These are phyloP conservation scores for Leccinum angustisporum DNA, from an alignment of 1,284 basidiomycete species.

Conservation along the genomic window DNA sequence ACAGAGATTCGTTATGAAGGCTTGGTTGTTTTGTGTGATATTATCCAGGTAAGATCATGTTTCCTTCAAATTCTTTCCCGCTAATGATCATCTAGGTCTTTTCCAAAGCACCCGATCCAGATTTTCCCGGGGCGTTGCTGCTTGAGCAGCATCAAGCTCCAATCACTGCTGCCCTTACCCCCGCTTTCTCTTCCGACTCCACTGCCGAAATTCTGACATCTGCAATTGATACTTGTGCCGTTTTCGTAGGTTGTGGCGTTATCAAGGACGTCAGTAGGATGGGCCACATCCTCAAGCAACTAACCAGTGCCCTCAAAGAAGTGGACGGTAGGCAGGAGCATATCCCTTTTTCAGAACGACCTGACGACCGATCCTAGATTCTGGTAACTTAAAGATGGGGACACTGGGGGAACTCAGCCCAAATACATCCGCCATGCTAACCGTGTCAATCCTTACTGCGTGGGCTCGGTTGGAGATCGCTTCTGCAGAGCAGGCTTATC, in stretches of 20 bases:
- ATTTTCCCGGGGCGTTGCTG: conserved; percentile 86
- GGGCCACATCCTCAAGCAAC: conserved; percentile 87
- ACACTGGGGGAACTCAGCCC: conserved; percentile 87
- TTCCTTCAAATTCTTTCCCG: neutral
- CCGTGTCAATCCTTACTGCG: conserved; percentile 90
- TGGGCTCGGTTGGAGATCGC: conserved; percentile 95
- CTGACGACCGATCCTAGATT: conserved; percentile 49
- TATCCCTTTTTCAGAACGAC: neutral
- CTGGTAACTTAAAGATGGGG: conserved; percentile 79
- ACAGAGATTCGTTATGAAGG: conserved; percentile 96
- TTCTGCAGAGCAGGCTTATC: conserved; percentile 72
- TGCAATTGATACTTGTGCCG: conserved; percentile 91
- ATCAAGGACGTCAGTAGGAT: conserved; percentile 88
- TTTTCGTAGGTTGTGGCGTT: conserved; percentile 95
- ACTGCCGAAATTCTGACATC: conserved; percentile 94
- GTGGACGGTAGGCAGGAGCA: conserved; percentile 63
- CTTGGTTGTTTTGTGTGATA: conserved; percentile 84
- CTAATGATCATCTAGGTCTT: conserved; percentile 61
- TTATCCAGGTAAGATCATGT: conserved; percentile 73
- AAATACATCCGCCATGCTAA: conserved; percentile 93
- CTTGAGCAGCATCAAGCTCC: conserved; percentile 99
- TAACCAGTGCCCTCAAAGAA: conserved; percentile 88
- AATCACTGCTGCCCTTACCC: conserved; percentile 96
- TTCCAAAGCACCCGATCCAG: conserved; percentile 84
- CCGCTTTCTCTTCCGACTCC: conserved; percentile 92